phyloP scores from a whole-genome alignment of 805 yeast species.

The Priceomyces haplophilus region DNA sequence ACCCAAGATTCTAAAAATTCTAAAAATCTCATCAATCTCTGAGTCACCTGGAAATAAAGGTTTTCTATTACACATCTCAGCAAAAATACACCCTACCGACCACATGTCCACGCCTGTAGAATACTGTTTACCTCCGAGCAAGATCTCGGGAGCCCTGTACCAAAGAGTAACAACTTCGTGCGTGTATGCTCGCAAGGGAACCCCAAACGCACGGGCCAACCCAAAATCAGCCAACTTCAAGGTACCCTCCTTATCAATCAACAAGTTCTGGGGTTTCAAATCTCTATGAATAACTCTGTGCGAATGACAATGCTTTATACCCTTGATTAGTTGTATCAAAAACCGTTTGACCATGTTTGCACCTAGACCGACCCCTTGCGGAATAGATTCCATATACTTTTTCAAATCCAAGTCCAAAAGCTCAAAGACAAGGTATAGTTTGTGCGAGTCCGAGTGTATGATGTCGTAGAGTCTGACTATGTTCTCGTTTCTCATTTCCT shows the following conservation, averaged over 20 bases:
- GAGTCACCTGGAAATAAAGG: constrained; percentile 97
- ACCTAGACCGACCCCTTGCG: constrained; percentile 87
- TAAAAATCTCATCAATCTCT: constrained; percentile 93
- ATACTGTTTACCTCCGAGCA: constrained; percentile 94
- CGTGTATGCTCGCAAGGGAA: constrained; percentile 93
- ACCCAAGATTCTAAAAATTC: constrained; percentile 88
- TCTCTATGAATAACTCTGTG: constrained; percentile 94
- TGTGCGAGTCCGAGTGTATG: constrained; percentile 91
- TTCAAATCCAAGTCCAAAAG: constrained; percentile 91
- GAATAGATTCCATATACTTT: constrained; percentile 94
- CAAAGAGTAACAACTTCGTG: constrained; percentile 97
- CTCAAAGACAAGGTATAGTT: constrained; percentile 89
- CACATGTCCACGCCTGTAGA: constrained; percentile 99
- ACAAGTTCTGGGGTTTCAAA: constrained; percentile 91
- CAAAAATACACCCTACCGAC: constrained; percentile 97
- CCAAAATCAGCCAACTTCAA: constrained; percentile 82
- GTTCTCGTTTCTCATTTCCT: constrained; percentile 91
- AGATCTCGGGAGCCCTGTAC: constrained; percentile 96
- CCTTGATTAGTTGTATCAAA: constrained; percentile 87
- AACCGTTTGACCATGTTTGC: constrained; percentile 88
- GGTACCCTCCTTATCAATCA: constrained; percentile 94
- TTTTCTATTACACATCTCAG: constrained; percentile 94
- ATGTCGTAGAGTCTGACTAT: constrained; percentile 90
- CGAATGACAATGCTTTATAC: constrained; percentile 89
- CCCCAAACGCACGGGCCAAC: constrained; percentile 94